Percentiles rank a stretch among this genome's conserved stretches.
Conservation (phyloP, 23 red algal genomes). For the Chondrus crispus region DNA sequence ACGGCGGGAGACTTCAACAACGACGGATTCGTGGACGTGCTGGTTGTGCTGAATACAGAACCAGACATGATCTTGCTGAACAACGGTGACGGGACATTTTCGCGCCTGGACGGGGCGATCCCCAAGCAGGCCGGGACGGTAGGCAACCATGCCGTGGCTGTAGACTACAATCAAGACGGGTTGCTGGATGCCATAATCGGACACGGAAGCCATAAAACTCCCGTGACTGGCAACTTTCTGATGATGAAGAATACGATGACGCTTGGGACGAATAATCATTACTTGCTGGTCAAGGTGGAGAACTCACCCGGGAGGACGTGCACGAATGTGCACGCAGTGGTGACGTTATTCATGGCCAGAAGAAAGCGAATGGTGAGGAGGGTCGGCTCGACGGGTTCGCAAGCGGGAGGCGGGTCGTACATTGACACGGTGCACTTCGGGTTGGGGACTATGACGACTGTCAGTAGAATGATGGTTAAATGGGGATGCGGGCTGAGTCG, state of each 20-base stretch:
- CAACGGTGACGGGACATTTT: conserved; percentile 46
- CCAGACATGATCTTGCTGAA: conserved; percentile 54
- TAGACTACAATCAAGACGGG: conserved; percentile 64
- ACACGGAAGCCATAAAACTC: conserved; percentile 6
- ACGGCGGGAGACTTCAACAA: conserved; percentile 76
- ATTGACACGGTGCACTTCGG: conserved; percentile 51
- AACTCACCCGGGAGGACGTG: not conserved
- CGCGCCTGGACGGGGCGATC: not conserved
- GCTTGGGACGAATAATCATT: not conserved
- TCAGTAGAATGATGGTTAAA: not conserved
- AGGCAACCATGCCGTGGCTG: conserved; percentile 45
- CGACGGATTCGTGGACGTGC: conserved; percentile 56
- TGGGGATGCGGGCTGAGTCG: not conserved
- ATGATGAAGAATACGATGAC: conserved; percentile 4
- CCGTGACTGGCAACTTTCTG: conserved; percentile 14
- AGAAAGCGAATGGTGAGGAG: not conserved
- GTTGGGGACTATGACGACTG: not conserved
- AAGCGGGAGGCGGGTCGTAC: not conserved
- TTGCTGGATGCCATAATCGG: conserved; percentile 38
- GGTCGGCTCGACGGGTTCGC: not conserved
- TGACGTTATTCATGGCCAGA: not conserved
- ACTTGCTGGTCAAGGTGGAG: not conserved
- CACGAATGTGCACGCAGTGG: not conserved
- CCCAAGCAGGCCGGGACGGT: not conserved
- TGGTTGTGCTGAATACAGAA: conserved; percentile 13